phyloP scores from a whole-genome alignment of 1,284 basidiomycete genomes.

The Ceratorhiza oryzae-sativae region DNA sequence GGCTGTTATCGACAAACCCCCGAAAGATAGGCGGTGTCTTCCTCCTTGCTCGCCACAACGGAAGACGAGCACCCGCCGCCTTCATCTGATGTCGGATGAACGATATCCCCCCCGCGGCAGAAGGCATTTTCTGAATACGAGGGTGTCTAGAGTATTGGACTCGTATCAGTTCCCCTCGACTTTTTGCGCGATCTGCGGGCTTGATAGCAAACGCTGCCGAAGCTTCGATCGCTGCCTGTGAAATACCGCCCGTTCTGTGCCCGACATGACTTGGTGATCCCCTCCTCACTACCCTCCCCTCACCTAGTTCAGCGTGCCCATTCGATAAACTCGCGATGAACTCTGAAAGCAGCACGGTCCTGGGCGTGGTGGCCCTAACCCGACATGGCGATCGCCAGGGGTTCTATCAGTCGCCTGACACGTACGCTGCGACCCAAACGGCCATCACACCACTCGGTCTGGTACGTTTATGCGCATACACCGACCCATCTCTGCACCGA shows the following conservation, averaged over 20 bases:
- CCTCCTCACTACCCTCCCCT: too few relatives aligned
- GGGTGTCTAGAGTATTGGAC: too few relatives aligned
- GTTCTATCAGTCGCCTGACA: constrained; percentile 73
- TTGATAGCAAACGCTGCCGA: background rate
- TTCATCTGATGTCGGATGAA: background rate
- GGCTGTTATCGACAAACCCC: background rate
- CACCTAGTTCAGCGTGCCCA: too few relatives aligned
- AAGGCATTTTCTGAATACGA: background rate
- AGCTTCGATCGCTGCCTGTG: constrained; percentile 1
- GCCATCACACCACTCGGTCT: constrained; percentile 85
- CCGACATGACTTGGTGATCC: background rate
- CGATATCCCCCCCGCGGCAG: background rate
- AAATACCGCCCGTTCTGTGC: background rate
- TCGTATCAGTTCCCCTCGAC: too few relatives aligned
- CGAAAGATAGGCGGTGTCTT: background rate
- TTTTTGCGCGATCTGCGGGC: too few relatives aligned
- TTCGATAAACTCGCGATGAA: constrained; percentile 16
- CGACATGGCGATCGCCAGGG: constrained; percentile 83
- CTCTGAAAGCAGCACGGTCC: constrained; percentile 53
- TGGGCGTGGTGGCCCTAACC: constrained; percentile 81
- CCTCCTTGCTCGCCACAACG: background rate
- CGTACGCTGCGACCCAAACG: constrained; percentile 72
- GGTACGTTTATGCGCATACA: constrained; percentile 54
- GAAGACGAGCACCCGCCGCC: background rate
- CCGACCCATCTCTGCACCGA: background rate